These are phyloP conservation scores for Pistacia integerrima DNA, from an alignment of 345 rosid genomes.

Conservation along the genomic window DNA sequence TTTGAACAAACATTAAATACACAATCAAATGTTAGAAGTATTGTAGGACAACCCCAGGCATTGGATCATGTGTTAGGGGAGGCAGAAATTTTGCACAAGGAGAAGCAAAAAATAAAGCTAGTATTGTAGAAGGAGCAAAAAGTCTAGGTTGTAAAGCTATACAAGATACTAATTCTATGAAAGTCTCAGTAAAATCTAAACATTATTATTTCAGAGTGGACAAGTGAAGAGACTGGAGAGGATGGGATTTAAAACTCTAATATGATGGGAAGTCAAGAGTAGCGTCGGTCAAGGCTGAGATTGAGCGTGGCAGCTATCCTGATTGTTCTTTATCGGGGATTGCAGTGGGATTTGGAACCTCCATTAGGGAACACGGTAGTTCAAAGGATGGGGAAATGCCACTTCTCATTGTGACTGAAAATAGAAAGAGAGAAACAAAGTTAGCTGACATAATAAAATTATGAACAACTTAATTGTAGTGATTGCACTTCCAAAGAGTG, in stretches of 20 bases:
- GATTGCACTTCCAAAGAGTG: too few relatives aligned
- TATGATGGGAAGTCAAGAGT: neutral
- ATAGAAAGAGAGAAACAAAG: too few relatives aligned
- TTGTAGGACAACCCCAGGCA: neutral
- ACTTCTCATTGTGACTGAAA: too few relatives aligned
- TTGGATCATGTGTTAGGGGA: neutral
- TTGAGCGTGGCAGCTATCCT: neutral
- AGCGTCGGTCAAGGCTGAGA: neutral
- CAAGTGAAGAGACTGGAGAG: neutral
- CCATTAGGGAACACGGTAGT: too few relatives aligned
- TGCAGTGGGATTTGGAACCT: too few relatives aligned
- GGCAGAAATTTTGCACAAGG: neutral
- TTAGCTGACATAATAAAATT: too few relatives aligned
- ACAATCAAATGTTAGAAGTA: neutral
- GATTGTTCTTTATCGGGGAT: neutral
- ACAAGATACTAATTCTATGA: neutral
- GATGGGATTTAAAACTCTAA: neutral
- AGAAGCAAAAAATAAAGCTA: neutral
- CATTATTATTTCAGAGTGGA: neutral
- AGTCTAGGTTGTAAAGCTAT: neutral
- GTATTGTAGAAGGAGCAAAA: neutral
- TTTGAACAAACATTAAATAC: neutral
- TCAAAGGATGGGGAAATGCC: too few relatives aligned
- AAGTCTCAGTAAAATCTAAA: neutral
- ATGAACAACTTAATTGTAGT: too few relatives aligned